These are phyloP conservation scores for Lasiodiplodia gonubiensis DNA, from an alignment of 2,329 filamentous ascomycete species.

Conservation along the genomic window DNA sequence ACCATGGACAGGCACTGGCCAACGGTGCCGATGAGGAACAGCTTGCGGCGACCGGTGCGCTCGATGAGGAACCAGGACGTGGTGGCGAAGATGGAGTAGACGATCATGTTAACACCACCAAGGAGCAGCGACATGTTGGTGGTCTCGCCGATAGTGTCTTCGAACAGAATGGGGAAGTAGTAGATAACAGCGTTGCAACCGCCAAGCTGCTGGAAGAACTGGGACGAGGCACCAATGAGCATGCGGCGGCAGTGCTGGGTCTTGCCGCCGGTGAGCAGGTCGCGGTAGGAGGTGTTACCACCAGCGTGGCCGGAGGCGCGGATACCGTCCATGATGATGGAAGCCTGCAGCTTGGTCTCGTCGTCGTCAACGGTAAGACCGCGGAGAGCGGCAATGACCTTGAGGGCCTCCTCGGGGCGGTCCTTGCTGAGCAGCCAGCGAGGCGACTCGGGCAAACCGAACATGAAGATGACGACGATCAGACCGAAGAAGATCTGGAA, in stretches of 20 bases:
- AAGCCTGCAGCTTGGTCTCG: conserved; percentile 65
- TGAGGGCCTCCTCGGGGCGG: conserved; percentile 54
- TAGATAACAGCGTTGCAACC: conserved; percentile 58
- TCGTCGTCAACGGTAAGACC: conserved; percentile 57
- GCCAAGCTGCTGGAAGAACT: conserved; percentile 66
- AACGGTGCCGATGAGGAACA: conserved; percentile 50
- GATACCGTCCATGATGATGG: conserved; percentile 69
- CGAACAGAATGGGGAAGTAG: conserved; percentile 50
- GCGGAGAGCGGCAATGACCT: conserved; percentile 58
- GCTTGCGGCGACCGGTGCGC: conserved; percentile 58
- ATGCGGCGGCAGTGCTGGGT: conserved; percentile 71
- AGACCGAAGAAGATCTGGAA: conserved; percentile 59
- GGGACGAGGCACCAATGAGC: conserved; percentile 63
- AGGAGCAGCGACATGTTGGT: conserved; percentile 52
- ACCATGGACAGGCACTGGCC: conserved; percentile 64
- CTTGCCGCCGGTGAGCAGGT: conserved; percentile 66
- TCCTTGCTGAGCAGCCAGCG: conserved; percentile 64
- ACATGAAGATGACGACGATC: conserved; percentile 51
- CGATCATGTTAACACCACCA: conserved; percentile 59
- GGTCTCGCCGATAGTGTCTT: conserved; percentile 57
- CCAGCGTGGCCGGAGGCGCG: conserved; percentile 49
- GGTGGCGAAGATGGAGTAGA: conserved; percentile 62
- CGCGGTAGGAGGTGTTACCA: conserved; percentile 53
- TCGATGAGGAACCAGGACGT: conserved; percentile 70
- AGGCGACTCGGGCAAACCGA: conserved; percentile 63